These are phyloP conservation scores for Vinca minor DNA, from an alignment of 257 asterid species.

Conservation along the genomic window DNA sequence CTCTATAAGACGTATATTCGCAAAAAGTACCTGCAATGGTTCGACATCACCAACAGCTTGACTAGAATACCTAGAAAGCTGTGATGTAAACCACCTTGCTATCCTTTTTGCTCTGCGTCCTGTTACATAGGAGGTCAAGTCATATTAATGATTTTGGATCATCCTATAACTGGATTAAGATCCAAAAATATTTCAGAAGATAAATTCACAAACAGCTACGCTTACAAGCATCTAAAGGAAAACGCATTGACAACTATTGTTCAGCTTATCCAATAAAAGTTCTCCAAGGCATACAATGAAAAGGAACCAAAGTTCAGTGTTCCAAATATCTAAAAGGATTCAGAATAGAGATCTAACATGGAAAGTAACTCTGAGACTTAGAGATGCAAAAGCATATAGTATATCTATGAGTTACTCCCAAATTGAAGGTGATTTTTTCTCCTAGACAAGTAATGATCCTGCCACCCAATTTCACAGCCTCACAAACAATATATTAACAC, in stretches of 20 bases:
- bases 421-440: not conserved
- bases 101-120: slow-evolving; percentile 73
- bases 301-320: not conserved
- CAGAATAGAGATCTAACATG: not conserved
- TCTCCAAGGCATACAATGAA: too few species aligned
- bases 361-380: not conserved
- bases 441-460: too few species aligned
- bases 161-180: not conserved
- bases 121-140: slow-evolving; percentile 21
- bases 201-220: not conserved
- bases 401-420: not conserved
- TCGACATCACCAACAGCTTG: slow-evolving; percentile 36
- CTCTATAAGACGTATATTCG: slow-evolving; percentile 14
- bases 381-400: not conserved
- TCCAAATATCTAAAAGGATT: not conserved
- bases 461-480: not conserved
- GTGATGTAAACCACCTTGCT: slow-evolving; percentile 73
- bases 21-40: slow-evolving; percentile 34
- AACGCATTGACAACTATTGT: not conserved
- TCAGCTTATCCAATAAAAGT: not conserved
- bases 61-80: slow-evolving; percentile 53
- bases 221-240: not conserved
- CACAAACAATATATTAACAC: not conserved
- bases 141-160: not conserved
- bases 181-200: not conserved